A percentile compares a stretch with the other conserved stretches of the same genome.
These are phyloP conservation scores for Didymellaceae sp. DNA, from an alignment of 2,329 filamentous ascomycete genomes.

Conservation along the genomic window DNA sequence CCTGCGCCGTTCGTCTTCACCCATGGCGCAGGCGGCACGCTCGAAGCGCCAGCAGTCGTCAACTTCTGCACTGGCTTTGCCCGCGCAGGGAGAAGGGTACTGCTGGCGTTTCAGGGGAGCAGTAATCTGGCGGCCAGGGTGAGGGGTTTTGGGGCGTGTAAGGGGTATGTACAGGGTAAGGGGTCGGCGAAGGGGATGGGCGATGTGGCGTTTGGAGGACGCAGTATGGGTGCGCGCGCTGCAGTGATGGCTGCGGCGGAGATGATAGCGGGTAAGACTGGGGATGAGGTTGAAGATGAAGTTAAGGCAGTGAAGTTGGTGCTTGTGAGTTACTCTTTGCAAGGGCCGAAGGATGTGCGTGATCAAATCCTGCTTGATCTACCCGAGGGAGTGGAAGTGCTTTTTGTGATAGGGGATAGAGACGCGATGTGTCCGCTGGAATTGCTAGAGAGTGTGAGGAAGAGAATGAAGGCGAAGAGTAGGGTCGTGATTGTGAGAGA, in stretches of 20 bases:
- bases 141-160: slow-evolving; percentile 48
- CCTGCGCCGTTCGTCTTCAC: slow-evolving; percentile 49
- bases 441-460: slow-evolving; percentile 33
- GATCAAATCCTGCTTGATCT: slow-evolving; percentile 50
- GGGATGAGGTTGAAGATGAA: too few relatives aligned
- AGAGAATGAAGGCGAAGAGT: slow-evolving; percentile 48
- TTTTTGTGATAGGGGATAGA: slow-evolving; percentile 50
- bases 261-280: not conserved
- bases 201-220: slow-evolving; percentile 43
- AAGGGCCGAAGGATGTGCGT: slow-evolving; percentile 45
- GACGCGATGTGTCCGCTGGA: slow-evolving; percentile 34
- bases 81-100: not conserved
- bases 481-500: slow-evolving; percentile 47
- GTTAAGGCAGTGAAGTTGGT: slow-evolving; percentile 43
- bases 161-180: slow-evolving; percentile 11
- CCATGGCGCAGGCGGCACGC: slow-evolving; percentile 54
- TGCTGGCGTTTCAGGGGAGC: slow-evolving; percentile 51
- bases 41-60: slow-evolving; percentile 47
- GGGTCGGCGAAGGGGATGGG: not conserved
- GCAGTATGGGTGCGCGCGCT: slow-evolving; percentile 55
- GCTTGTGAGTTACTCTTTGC: slow-evolving; percentile 52
- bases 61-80: slow-evolving; percentile 51
- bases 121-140: slow-evolving; percentile 50
- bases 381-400: slow-evolving; percentile 34
- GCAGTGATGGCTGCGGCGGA: slow-evolving; percentile 46